phyloP scores from a whole-genome alignment of 768 basidiomycete genomes.

The Leucocoprinus birnbaumii region DNA sequence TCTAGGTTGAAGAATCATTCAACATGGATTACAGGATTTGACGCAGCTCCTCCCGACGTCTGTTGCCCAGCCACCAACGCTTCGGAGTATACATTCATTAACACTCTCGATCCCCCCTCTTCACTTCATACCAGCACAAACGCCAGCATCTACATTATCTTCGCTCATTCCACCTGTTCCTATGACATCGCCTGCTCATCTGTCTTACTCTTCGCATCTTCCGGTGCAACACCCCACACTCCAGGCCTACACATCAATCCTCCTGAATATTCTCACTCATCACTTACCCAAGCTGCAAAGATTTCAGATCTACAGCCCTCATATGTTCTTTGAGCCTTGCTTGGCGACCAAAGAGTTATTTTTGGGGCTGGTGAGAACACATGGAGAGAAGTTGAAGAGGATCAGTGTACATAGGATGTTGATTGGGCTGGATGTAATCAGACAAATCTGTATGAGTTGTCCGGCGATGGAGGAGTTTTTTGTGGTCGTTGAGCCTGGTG shows the following conservation, averaged over 20 bases:
- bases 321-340: slow-evolving; percentile 33
- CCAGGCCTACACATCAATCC: background rate
- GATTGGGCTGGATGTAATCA: slow-evolving; percentile 46
- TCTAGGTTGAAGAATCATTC: background rate
- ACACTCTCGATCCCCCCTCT: slow-evolving; percentile 43
- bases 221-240: too few relatives aligned
- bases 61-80: background rate
- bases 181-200: background rate
- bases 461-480: slow-evolving; percentile 59
- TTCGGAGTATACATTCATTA: slow-evolving; percentile 35
- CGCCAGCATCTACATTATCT: background rate
- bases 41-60: slow-evolving; percentile 17
- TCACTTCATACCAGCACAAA: slow-evolving; percentile 25
- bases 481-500: slow-evolving; percentile 45
- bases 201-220: background rate
- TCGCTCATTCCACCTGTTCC: background rate
- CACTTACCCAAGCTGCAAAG: slow-evolving; percentile 44
- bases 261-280: slow-evolving; percentile 33
- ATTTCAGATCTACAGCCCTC: slow-evolving; percentile 58
- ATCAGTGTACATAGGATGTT: slow-evolving; percentile 67
- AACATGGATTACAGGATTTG: slow-evolving; percentile 44
- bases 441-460: slow-evolving; percentile 54
- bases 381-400: slow-evolving; percentile 47
- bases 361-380: slow-evolving; percentile 42
- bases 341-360: slow-evolving; percentile 48